Base-by-base conservation (phyloP, 805 yeast genomes). In the Starmerella stigmatis region DNA sequence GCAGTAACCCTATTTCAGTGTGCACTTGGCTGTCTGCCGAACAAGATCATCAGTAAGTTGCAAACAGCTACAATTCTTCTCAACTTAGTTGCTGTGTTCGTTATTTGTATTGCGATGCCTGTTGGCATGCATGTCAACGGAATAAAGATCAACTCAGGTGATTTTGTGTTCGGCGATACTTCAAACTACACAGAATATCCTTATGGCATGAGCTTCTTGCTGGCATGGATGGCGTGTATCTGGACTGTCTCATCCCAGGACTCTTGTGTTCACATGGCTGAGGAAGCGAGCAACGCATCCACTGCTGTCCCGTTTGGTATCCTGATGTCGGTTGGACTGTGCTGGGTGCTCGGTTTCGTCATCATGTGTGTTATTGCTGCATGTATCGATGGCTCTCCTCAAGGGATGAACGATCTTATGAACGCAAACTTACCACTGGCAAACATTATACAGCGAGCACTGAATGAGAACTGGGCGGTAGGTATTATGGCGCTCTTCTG, bases 191-290 rank as follows among this genome's bases (percentile, higher is more conserved):
- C 68, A 28, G 44, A 45, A 17, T 79, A 82, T 78, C 69, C 76
- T 9, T 63, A 60, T 28, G 84, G 83, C 25, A 76, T 79, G 75
- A 71, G 75, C 37, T 73, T 67, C 60, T 54, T 67, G 47, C 61
- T 69, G 47, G 60, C 77, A 52, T 74, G 77, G 70, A 71, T 77
- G 75, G 78, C 85, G 0, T 77, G 79, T 1, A 72, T 79, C 47
- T 81, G 88, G 86, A 78, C 84, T 16, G 79, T 80, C 58, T 81
- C 82, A 21, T 77, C 81, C 0, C 79, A 78, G 59, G 86, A 80
- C 59, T 73, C 82, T 7, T 76, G 80, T 55, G 76, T 80, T 41
- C 86, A 80, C 64, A 75, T 78, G 75, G 69, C 80, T 19, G 88
- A 80, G 60, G 86, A 80, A 60, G 81, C 81, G 21, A 66, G 67